Conservation (phyloP, 305 asterid species). For the Euphrasia arctica region DNA sequence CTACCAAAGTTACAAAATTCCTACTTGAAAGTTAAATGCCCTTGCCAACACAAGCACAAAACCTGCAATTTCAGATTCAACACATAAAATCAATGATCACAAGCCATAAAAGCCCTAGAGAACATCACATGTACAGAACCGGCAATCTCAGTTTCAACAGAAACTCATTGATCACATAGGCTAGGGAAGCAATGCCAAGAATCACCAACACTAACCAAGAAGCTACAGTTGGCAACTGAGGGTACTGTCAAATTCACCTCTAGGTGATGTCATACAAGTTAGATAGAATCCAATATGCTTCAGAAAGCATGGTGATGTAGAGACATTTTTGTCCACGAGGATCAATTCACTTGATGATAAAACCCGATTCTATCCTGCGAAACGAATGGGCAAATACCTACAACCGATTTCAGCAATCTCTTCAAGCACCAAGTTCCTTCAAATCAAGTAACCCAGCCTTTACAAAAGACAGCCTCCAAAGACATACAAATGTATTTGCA, state of each 20-base stretch:
- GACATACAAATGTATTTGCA: slow-evolving; percentile 1
- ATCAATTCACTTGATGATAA: neutral
- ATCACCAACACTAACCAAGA: neutral
- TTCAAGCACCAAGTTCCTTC: slow-evolving; percentile 25
- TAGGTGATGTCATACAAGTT: neutral
- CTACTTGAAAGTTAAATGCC: no score
- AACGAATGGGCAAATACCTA: slow-evolving; percentile 23
- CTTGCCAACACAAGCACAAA: no score
- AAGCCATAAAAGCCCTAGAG: neutral
- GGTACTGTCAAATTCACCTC: neutral
- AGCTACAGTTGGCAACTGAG: neutral
- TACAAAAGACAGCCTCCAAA: slow-evolving; percentile 15
- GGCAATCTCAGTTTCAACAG: neutral
- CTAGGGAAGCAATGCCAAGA: neutral
- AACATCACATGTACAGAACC: neutral
- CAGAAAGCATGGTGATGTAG: neutral
- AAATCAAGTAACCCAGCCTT: slow-evolving; percentile 20
- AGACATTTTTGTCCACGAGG: slow-evolving; percentile 2
- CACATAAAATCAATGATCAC: no score
- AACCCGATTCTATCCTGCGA: slow-evolving; percentile 5
- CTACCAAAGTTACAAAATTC: no score
- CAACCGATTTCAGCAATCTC: slow-evolving; percentile 25
- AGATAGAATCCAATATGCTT: slow-evolving; percentile 9
- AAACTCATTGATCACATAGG: no score
- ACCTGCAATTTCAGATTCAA: no score